Base-by-base conservation (phyloP, 768 basidiomycete genomes). In the Leccinellum luteum region DNA sequence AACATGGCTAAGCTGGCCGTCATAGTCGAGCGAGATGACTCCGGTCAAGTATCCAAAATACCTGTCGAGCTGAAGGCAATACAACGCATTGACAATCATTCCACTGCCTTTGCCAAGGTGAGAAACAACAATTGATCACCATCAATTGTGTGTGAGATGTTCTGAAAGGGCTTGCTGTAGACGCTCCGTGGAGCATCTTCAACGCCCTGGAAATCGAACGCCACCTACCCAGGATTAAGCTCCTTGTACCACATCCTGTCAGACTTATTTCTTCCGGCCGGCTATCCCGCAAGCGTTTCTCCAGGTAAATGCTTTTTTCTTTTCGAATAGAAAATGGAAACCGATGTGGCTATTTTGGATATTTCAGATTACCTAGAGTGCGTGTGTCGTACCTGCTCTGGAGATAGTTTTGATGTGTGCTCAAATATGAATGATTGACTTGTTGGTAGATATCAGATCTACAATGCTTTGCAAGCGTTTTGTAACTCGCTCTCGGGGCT, bases 381-480 rank as follows among this genome's bases (percentile, higher is more conserved):
- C 59, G 79, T 62, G 17, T 54, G 43, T 50, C 19, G 5, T 55
- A 14, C 28, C 55, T 23, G 13, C 28, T 8, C 54, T 51, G 19
- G 19, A 19, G 54, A 55, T 48, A 47, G 8, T 6, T n/a, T 27
- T 25, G 23, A 53, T 32, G 51, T 59, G 48, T 45, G 55, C 65
- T 58, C 30, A 55, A 34, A 15, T 30, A 13, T n/a, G 10, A 41
- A 9, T 54, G 6, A 12, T 21, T n/a, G n/a, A 17, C 6, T 45
- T 14, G 13, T 30, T 19, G 51, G 47, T 63, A 88, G 86, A 58
- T 89, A 86, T 62, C 86, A 89, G 66, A 72, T 84, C 14, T 78
- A 82, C 61, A 88, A 89, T 60, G 83, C 83, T 0, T 55, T 86
- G 4, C 87, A 89, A 69, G 84, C 86, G 3, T 88, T 87, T 60